Evolutionary conservation across 305 asterid genomes (phyloP).

Genomic region (Fraxinus baroniana): DNA sequence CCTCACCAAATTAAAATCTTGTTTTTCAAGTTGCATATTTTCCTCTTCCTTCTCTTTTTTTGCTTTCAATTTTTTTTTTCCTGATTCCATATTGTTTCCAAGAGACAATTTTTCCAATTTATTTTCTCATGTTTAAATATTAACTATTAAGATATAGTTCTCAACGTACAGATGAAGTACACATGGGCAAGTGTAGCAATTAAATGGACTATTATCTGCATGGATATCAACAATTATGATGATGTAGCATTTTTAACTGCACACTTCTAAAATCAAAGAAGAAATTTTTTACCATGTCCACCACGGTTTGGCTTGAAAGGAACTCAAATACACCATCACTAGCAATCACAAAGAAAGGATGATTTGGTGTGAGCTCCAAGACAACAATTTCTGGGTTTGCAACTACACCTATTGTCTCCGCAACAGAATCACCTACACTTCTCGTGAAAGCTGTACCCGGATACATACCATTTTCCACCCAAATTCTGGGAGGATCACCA

Average conservation of each 20-base stretch:
- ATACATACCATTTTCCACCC: slow-evolving; percentile 98
- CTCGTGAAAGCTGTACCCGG: slow-evolving; percentile 98
- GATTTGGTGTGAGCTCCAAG: slow-evolving; percentile 69
- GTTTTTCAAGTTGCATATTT: background rate
- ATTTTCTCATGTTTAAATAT: background rate
- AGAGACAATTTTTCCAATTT: background rate
- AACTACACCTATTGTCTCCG: slow-evolving; percentile 91
- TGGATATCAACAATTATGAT: background rate
- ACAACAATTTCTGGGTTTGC: slow-evolving; percentile 86
- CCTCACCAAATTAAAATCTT: background rate
- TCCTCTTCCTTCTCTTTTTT: background rate
- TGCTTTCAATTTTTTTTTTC: background rate
- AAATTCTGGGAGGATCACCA: slow-evolving; percentile 96
- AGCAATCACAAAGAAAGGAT: slow-evolving; percentile 88
- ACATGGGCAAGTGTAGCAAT: slow-evolving; percentile 8
- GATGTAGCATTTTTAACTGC: slow-evolving; percentile 15
- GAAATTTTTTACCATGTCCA: slow-evolving; percentile 71
- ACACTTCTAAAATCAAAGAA: background rate
- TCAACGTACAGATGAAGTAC: background rate
- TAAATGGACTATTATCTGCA: slow-evolving; percentile 14
- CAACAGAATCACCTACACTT: slow-evolving; percentile 94
- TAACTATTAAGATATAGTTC: background rate
- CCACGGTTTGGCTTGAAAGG: slow-evolving; percentile 91
- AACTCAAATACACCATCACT: slow-evolving; percentile 98
- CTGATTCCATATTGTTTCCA: background rate